Evolutionary conservation across 805 yeast species (phyloP).

Genomic region (Pichia paraexigua): DNA sequence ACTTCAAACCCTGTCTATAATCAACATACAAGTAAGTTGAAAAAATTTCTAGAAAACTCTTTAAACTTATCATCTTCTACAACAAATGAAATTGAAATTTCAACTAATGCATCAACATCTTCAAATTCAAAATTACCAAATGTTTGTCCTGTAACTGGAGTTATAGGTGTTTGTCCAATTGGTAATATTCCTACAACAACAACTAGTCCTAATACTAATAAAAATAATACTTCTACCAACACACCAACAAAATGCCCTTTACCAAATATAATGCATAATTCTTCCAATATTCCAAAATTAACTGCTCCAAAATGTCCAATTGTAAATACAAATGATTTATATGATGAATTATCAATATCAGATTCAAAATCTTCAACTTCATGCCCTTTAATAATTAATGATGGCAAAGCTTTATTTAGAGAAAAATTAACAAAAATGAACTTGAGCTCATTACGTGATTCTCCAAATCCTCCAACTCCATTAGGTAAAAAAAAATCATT

Average conservation of each 20-base stretch:
- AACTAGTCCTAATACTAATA: no score
- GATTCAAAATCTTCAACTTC: constrained; percentile 15
- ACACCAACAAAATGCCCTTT: not conserved
- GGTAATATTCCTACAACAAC: not conserved
- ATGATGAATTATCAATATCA: not conserved
- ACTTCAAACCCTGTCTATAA: not conserved
- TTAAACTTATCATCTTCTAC: not conserved
- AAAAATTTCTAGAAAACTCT: not conserved
- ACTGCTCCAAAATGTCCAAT: constrained; percentile 20
- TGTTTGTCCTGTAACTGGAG: constrained; percentile 20
- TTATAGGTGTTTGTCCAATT: constrained; percentile 19
- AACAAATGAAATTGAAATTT: constrained; percentile 6
- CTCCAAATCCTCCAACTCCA: constrained; percentile 8
- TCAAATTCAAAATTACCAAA: constrained; percentile 1
- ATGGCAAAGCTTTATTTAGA: constrained; percentile 31
- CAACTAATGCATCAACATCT: not conserved
- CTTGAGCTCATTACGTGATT: constrained; percentile 24
- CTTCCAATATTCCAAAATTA: not conserved
- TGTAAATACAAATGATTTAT: constrained; percentile 19
- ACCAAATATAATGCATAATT: not conserved
- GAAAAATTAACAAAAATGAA: constrained; percentile 28
- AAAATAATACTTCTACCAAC: no score
- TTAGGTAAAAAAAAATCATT: constrained; percentile 1
- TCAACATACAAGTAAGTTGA: not conserved
- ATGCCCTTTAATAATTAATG: constrained; percentile 41